Evolutionary conservation across 1,284 basidiomycete species (phyloP), one percentile per base, ranked within the genome.

Genomic region (Lignosus rhinocerotis): DNA sequence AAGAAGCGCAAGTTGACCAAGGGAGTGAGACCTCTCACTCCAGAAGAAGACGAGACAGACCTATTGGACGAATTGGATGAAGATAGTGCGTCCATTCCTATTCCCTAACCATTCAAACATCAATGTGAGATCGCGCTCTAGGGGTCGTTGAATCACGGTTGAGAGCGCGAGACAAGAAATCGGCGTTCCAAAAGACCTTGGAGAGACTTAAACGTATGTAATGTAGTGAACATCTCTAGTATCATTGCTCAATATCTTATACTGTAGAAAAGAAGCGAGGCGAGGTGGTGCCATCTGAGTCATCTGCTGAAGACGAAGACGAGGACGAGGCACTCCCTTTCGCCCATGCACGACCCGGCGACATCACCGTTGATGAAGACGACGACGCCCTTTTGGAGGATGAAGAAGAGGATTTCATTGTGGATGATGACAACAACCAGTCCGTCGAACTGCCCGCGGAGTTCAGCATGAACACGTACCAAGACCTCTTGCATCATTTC

Each of bases 401-500:
- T 39, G 70, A 73, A 19, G 78, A 80, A 11, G 80, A 80, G 3
- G 79, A 81, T 48, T 92, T 91, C 68, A 89, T 94, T 57, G 84
- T 90, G 1, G 86, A 92, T 57, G 91, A 94, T 65, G 84, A 83
- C 56, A 78, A 75, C n/a, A 69, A 68, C 6, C 73, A 60, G 12
- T 73, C 67, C 0, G 66, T 74, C 1, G 72, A 80, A 34, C 78
- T 94, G 14, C 93, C 93, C 6, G 76, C 78, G 21, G 80, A 87
- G 63, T 95, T 92, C 73, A 93, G 89, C 69, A 85, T 90, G 83
- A 82, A 83, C 59, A 80, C 86, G 0, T 85, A 87, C 67, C 87
- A 93, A 70, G 88, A 91, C 66, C 76, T 89, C 19, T 75, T 80
- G 14, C 82, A 88, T 62, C 88, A 92, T 59, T 92, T 93, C 80